Conservation (phyloP, 176 grass and related monocot genomes). For the Oryza officinalis region DNA sequence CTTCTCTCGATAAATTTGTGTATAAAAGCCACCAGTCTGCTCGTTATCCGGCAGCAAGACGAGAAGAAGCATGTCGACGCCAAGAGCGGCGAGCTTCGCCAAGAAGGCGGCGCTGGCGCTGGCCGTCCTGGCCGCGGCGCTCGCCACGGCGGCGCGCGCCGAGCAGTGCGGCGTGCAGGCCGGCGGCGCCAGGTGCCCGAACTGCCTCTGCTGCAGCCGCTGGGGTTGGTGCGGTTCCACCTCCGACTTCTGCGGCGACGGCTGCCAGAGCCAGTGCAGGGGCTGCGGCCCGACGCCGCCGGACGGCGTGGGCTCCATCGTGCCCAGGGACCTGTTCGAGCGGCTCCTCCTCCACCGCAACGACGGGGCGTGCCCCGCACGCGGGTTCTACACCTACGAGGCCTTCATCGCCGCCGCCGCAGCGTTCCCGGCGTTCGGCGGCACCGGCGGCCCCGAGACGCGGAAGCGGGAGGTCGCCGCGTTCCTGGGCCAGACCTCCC, state of each 20-base stretch:
- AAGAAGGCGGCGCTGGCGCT: neutral
- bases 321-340: constrained; percentile 55
- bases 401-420: constrained; percentile 51
- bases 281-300: neutral
- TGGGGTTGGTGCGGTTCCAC: constrained; percentile 38
- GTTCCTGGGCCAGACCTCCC: constrained; percentile 64
- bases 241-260: neutral
- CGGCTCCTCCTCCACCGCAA: constrained; percentile 55
- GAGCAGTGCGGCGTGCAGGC: constrained; percentile 39
- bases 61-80: neutral
- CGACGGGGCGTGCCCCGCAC: constrained; percentile 34
- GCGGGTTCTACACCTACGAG: constrained; percentile 67
- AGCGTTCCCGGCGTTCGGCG: constrained; percentile 39
- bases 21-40: neutral
- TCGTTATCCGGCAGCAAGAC: neutral
- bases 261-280: constrained; percentile 47
- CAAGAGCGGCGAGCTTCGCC: neutral
- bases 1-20: neutral
- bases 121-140: neutral
- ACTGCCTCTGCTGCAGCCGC: constrained; percentile 51
- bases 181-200: constrained; percentile 17
- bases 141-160: neutral
- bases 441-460: neutral
- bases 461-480: constrained; percentile 49
- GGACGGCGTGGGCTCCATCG: constrained; percentile 12